Conservation (phyloP, 805 yeast species). For the Novakomyces olei region DNA sequence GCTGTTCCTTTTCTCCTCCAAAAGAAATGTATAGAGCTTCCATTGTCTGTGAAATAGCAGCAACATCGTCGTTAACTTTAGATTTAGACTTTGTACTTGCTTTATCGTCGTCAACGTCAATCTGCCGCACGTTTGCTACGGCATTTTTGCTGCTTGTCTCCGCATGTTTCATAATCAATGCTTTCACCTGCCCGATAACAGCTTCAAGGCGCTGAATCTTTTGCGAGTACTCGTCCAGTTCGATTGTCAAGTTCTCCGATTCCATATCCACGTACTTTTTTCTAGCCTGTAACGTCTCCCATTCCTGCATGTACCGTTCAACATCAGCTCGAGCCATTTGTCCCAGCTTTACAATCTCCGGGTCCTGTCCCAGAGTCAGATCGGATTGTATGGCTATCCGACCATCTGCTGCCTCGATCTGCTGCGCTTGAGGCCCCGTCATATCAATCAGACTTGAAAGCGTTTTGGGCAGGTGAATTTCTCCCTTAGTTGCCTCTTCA, state of each 20-base stretch:
- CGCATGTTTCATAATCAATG: neutral
- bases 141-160: too few relatives aligned
- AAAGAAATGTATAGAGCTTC: slow-evolving; percentile 11
- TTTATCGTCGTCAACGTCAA: slow-evolving; percentile 7
- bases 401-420: slow-evolving; percentile 5
- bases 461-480: neutral
- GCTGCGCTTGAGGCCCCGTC: slow-evolving; percentile 8
- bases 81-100: slow-evolving; percentile 4
- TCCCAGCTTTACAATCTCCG: slow-evolving; percentile 4
- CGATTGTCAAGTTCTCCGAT: slow-evolving; percentile 4
- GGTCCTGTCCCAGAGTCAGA: slow-evolving; percentile 3
- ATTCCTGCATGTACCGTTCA: slow-evolving; percentile 9
- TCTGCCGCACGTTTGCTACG: too few relatives aligned
- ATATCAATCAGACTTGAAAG: slow-evolving; percentile 11
- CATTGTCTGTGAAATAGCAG: slow-evolving; percentile 8
- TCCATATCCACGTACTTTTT: slow-evolving; percentile 6
- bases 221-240: slow-evolving; percentile 7
- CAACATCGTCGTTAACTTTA: slow-evolving; percentile 14
- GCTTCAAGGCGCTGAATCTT: slow-evolving; percentile 7
- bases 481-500: slow-evolving; percentile 11
- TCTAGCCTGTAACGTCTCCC: slow-evolving; percentile 9
- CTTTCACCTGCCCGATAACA: slow-evolving; percentile 1
- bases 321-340: slow-evolving; percentile 9
- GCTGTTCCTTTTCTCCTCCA: slow-evolving; percentile 7
- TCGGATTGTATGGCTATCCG: neutral